A percentile compares a stretch with the other conserved stretches of the same genome.
These are phyloP conservation scores for Condylostoma magnum DNA, from an alignment of 169 alveolate genomes.

Conservation along the genomic window DNA sequence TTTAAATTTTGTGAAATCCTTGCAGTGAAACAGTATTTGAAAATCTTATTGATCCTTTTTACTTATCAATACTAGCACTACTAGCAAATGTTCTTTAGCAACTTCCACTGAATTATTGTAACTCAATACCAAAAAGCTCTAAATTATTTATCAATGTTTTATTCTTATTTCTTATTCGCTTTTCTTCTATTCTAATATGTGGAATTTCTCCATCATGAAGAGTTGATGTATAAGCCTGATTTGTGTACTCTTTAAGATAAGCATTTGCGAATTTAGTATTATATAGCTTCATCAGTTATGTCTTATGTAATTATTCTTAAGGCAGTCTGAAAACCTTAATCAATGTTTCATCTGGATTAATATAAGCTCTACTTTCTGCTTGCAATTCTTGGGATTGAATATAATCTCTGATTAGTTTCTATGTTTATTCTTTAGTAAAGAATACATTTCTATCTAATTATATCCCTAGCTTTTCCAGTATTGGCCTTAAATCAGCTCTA, in stretches of 20 bases:
- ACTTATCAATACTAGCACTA: background rate
- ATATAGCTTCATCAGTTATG: background rate
- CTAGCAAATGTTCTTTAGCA: background rate
- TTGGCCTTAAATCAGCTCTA: background rate
- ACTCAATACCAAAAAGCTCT: background rate
- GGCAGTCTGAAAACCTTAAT: background rate
- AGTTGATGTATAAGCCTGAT: background rate
- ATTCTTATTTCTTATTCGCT: background rate
- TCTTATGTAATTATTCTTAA: background rate
- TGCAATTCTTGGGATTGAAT: background rate
- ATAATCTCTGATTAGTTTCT: background rate
- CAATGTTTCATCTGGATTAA: background rate
- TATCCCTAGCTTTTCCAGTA: background rate
- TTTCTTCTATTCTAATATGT: background rate
- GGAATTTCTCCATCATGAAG: slow-evolving; percentile 2
- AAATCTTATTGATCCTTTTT: no score
- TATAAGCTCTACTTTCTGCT: background rate
- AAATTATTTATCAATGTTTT: background rate
- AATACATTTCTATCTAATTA: background rate
- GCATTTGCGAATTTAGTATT: background rate
- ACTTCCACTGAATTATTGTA: background rate
- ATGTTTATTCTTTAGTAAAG: background rate
- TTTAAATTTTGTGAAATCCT: no score
- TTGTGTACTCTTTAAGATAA: background rate
- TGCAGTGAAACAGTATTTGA: no score